Evolutionary conservation across 1,284 basidiomycete genomes (phyloP).

Genomic region (Malassezia equina): DNA sequence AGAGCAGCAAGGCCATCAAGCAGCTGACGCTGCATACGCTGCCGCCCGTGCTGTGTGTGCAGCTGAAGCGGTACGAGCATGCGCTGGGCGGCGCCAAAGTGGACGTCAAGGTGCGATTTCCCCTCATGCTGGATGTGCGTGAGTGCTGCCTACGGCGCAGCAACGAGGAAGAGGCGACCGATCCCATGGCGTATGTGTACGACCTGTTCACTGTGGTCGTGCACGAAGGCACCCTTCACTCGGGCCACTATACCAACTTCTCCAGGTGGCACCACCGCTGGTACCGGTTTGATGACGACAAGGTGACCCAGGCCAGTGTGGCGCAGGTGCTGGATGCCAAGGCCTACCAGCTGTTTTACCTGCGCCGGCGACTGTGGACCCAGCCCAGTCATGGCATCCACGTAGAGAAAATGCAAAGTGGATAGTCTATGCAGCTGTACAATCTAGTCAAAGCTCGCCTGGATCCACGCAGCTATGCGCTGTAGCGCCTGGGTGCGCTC

Average conservation of each 20-base stretch:
- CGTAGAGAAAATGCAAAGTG: neutral
- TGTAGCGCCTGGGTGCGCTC: constrained; percentile 29
- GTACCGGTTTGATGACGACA: constrained; percentile 92
- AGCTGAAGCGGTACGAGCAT: constrained; percentile 96
- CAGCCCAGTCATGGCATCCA: constrained; percentile 17
- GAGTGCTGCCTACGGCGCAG: constrained; percentile 58
- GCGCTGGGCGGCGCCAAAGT: constrained; percentile 60
- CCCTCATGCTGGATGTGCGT: constrained; percentile 73
- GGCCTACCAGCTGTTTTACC: constrained; percentile 44
- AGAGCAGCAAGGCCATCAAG: constrained; percentile 58
- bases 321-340: constrained; percentile 24
- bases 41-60: constrained; percentile 82
- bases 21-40: constrained; percentile 72
- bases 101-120: constrained; percentile 71
- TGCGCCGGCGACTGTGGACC: constrained; percentile 30
- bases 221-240: constrained; percentile 79
- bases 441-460: neutral
- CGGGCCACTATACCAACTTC: constrained; percentile 84
- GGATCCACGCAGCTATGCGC: constrained; percentile 35
- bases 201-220: constrained; percentile 88
- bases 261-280: constrained; percentile 69
- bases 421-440: constrained; percentile 1
- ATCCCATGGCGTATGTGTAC: constrained; percentile 55
- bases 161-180: constrained; percentile 9
- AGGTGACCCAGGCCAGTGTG: constrained; percentile 49